Evolutionary conservation across 192 early-diverging fungal genomes (phyloP).

Genomic region (Coemansia sp.): DNA sequence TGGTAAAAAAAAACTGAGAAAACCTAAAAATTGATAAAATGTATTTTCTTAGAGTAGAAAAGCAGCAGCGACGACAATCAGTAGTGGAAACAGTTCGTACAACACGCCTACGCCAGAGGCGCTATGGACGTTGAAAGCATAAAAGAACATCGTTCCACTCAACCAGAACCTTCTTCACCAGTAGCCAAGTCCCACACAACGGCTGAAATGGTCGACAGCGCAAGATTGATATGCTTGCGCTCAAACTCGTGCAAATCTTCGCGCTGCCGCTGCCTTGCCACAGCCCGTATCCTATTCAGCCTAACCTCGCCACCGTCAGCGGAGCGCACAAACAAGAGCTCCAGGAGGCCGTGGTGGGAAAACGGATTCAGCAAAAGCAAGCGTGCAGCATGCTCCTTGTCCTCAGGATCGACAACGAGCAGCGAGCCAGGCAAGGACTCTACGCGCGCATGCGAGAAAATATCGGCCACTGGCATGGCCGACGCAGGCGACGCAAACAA

Average conservation of each 20-base stretch:
- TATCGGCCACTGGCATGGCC: conserved; percentile 6
- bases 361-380: conserved; percentile 51
- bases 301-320: conserved; percentile 13
- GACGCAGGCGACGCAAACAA: background rate
- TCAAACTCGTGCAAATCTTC: conserved; percentile 47
- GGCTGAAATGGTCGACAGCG: conserved; percentile 47
- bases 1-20: background rate
- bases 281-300: conserved; percentile 31
- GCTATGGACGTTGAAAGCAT: background rate
- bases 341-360: conserved; percentile 36
- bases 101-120: too few relatives aligned
- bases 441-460: conserved; percentile 30
- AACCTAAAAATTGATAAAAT: background rate
- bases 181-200: conserved; percentile 46
- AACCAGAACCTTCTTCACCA: background rate
- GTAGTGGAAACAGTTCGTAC: too few relatives aligned
- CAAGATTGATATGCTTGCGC: conserved; percentile 52
- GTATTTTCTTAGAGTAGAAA: too few relatives aligned
- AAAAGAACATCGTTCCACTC: background rate
- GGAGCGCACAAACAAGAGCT: conserved; percentile 42
- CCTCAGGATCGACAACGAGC: conserved; percentile 37
- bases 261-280: conserved; percentile 31
- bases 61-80: too few relatives aligned
- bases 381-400: conserved; percentile 27
- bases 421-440: conserved; percentile 39